phyloP scores from a whole-genome alignment of 2,329 filamentous ascomycete genomes.

The Pseudogymnoascus sp. region DNA sequence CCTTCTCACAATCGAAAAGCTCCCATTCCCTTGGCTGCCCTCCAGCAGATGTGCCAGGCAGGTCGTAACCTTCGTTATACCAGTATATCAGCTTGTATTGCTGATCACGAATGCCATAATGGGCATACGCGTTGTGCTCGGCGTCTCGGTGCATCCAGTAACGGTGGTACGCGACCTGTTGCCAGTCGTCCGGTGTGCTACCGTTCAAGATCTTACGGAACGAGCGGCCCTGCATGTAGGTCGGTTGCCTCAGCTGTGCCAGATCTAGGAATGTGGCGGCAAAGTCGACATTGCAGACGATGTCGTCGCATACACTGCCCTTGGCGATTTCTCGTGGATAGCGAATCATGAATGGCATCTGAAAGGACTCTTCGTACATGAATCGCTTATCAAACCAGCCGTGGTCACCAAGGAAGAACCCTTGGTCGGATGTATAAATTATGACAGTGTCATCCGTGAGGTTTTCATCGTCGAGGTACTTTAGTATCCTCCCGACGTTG shows the following conservation, averaged over 20 bases:
- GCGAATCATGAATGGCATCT: conserved; percentile 45
- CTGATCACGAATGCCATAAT: conserved; percentile 44
- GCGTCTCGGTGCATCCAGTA: conserved; percentile 49
- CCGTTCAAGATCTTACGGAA: conserved; percentile 34
- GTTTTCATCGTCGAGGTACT: conserved; percentile 36
- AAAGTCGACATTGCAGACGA: conserved; percentile 47
- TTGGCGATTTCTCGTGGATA: conserved; percentile 36
- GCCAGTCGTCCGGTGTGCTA: conserved; percentile 35
- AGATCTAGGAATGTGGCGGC: conserved; percentile 42
- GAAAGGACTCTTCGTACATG: conserved; percentile 49
- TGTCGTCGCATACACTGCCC: conserved; percentile 36
- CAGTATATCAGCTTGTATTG: conserved; percentile 49
- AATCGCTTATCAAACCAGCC: conserved; percentile 52
- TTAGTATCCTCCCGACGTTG: conserved; percentile 40
- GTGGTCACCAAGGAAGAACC: conserved; percentile 48
- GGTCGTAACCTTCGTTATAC: conserved; percentile 42
- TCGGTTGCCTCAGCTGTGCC: conserved; percentile 33
- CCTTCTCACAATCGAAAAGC: conserved; percentile 43
- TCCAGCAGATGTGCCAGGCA: conserved; percentile 36
- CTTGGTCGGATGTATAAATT: conserved; percentile 47
- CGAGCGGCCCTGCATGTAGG: conserved; percentile 44
- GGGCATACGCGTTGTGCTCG: conserved; percentile 41
- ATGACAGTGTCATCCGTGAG: conserved; percentile 40
- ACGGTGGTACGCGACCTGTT: conserved; percentile 44
- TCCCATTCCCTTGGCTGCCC: conserved; percentile 43